These are phyloP conservation scores for Aspergillus ochraceoroseus DNA, from an alignment of 2,329 filamentous ascomycete species.

Conservation along the genomic window DNA sequence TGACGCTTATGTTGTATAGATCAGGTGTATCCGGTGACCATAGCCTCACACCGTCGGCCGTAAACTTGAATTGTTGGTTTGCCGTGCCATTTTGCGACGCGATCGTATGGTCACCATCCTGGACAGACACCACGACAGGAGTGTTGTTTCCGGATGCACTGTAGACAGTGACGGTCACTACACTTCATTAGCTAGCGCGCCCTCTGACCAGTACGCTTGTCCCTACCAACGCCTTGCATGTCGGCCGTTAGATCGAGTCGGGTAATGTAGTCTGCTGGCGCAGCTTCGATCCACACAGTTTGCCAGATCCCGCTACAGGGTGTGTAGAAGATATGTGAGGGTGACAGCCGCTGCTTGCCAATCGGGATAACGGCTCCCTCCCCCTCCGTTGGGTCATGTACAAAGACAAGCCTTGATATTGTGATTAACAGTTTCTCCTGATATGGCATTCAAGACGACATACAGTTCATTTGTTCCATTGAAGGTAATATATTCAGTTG, in stretches of 20 bases:
- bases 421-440: constrained; percentile 6
- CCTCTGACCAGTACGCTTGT: too few species aligned
- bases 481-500: constrained; percentile 45
- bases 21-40: constrained; percentile 62
- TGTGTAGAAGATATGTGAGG: constrained; percentile 61
- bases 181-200: too few species aligned
- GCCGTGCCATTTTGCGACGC: constrained; percentile 45
- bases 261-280: constrained; percentile 54
- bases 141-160: constrained; percentile 39
- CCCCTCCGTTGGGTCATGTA: constrained; percentile 62
- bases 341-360: constrained; percentile 58
- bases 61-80: constrained; percentile 53
- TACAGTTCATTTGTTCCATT: constrained; percentile 54
- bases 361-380: constrained; percentile 56
- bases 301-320: constrained; percentile 73
- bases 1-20: constrained; percentile 61
- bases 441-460: constrained; percentile 17
- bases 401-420: constrained; percentile 56
- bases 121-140: constrained; percentile 38
- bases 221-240: constrained; percentile 51
- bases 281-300: constrained; percentile 65
- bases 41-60: constrained; percentile 51
- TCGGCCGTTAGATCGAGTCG: constrained; percentile 57
- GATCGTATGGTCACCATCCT: constrained; percentile 40
- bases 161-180: constrained; percentile 55